Conservation (phyloP, 257 asterid genomes). For the Linaria vulgaris region DNA sequence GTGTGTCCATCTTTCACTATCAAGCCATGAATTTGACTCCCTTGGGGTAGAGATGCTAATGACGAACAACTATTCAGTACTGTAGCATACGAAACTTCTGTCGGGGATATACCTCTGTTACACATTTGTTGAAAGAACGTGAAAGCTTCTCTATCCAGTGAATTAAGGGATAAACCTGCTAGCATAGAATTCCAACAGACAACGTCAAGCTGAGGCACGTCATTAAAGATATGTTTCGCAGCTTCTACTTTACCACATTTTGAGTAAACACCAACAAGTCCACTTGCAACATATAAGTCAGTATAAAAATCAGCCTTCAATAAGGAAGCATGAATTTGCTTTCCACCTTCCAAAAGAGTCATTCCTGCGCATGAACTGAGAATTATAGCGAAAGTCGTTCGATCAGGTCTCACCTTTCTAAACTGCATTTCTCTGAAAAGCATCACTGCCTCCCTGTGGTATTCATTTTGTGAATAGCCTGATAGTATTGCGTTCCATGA, state of each 20-base stretch:
- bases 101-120: conserved; percentile 42
- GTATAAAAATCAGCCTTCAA: conserved; percentile 34
- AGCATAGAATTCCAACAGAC: conserved; percentile 68
- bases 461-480: conserved; percentile 55
- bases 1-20: conserved; percentile 48
- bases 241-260: conserved; percentile 46
- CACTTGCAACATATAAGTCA: conserved; percentile 61
- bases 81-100: conserved; percentile 59
- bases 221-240: conserved; percentile 52
- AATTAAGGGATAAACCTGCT: conserved; percentile 60
- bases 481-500: conserved; percentile 76
- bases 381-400: conserved; percentile 60
- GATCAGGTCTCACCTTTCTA: conserved; percentile 46
- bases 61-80: conserved; percentile 55
- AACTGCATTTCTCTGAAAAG: conserved; percentile 72
- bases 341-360: conserved; percentile 58
- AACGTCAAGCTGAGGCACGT: conserved; percentile 39
- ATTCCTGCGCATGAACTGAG: conserved; percentile 58
- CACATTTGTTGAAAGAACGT: conserved; percentile 45
- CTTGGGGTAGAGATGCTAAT: conserved; percentile 48
- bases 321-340: conserved; percentile 56
- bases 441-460: conserved; percentile 44
- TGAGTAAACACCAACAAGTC: conserved; percentile 64
- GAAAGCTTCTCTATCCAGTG: conserved; percentile 50
- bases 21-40: conserved; percentile 54